These are phyloP conservation scores for Coniochaeta hoffmannii DNA, from an alignment of 2,329 filamentous ascomycete species.

Conservation along the genomic window DNA sequence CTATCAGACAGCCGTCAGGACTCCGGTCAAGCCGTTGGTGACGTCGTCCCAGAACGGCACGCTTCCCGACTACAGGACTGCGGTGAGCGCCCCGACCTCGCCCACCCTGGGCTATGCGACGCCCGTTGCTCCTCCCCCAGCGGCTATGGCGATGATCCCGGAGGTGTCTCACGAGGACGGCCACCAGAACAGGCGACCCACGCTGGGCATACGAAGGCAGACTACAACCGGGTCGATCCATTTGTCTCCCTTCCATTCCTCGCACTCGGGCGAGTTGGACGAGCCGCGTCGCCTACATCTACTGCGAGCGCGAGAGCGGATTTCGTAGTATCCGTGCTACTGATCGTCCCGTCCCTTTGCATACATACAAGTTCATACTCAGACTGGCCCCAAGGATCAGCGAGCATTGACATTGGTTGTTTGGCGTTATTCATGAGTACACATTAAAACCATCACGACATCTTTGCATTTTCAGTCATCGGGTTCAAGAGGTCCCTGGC, in stretches of 20 bases:
- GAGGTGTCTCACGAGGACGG: conserved; percentile 17
- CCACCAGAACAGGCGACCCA: conserved; percentile 3
- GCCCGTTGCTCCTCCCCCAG: conserved; percentile 14
- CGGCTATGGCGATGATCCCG: conserved; percentile 19
- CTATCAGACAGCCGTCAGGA: conserved; percentile 66
- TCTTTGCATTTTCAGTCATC: neutral
- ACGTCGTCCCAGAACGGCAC: conserved; percentile 37
- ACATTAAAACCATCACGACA: neutral
- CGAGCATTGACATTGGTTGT: neutral
- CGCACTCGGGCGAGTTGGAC: conserved; percentile 19
- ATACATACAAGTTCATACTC: conserved; percentile 3
- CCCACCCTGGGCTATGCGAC: conserved; percentile 31
- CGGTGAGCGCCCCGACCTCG: conserved; percentile 44
- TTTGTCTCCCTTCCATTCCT: conserved; percentile 15
- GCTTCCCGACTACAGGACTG: conserved; percentile 62
- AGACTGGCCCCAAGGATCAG: neutral
- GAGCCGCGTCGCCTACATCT: conserved; percentile 26
- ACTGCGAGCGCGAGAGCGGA: conserved; percentile 26
- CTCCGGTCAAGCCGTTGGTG: conserved; percentile 48
- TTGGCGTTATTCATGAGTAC: conserved; percentile 2
- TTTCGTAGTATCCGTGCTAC: conserved; percentile 13
- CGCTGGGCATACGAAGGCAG: conserved; percentile 7
- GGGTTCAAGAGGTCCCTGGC: neutral
- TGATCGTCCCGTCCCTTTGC: conserved; percentile 1
- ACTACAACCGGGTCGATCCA: conserved; percentile 11